Base-by-base conservation (phyloP, 306 rosid genomes). In the Vigna nakashimae region DNA sequence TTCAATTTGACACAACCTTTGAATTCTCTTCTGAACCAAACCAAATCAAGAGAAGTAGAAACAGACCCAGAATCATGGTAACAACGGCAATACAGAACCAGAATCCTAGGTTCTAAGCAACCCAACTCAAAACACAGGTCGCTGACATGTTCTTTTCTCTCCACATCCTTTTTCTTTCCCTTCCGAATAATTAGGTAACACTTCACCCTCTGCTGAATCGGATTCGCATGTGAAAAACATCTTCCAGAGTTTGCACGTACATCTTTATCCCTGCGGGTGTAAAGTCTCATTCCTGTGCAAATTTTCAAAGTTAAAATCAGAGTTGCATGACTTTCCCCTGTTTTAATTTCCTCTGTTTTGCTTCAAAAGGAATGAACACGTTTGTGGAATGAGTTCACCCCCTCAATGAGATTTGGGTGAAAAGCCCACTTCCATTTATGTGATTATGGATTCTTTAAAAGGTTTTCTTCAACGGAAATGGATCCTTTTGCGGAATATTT, bases 131-230 rank as follows among this genome's bases (percentile, higher is more conserved):
- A 79, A 73, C 82, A 84, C 80, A 38, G 80, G 89, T 89, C 86
- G 97, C 93, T 94, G 84, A 75, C 89, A 88, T 72, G 98, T 92
- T 89, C 80, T 88, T 95, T 88, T 92, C 97, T 66, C 36, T 80
- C 18, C 70, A 18, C 4, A 9, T 16, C 10, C 38, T 79, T 40
- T 16, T 68, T 58, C 6, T 36, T 36, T 71, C 78, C 78, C 81
- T 9, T 46, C 30, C 51, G 7, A 73, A 36, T 70, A 7, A 77
- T 87, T 88, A 88, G 95, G 93, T 92, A 80, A 71, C 77, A 88
- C 86, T 88, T 90, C 94, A 84, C 62, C 87, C 65, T 88, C 93
- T 75, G 80, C 70, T 76, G 43, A 76, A 83, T 86, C 87, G 20
- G 38, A 78, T 48, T 79, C 78, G 50, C 73, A 78, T 82, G 91